Conservation (phyloP, 164 flowering plant species). For the Vitis labrusca region DNA sequence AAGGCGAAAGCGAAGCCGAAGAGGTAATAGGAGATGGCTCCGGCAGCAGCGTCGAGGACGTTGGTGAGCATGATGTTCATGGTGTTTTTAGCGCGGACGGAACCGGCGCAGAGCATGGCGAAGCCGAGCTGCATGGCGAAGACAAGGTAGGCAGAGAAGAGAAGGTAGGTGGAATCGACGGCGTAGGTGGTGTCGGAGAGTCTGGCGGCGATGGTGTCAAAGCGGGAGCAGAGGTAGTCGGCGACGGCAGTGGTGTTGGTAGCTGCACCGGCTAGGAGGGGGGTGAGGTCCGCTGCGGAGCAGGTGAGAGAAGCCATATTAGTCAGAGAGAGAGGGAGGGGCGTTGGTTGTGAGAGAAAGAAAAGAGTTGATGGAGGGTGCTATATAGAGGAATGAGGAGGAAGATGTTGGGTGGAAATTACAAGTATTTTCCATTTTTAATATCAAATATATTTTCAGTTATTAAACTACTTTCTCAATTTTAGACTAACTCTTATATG, state of each 20-base stretch:
- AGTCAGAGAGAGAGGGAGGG: not conserved
- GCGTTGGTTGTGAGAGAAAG: too few relatives aligned
- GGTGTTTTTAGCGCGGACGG: slow-evolving; percentile 63
- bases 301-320: slow-evolving; percentile 31
- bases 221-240: slow-evolving; percentile 31
- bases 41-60: slow-evolving; percentile 62
- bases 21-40: slow-evolving; percentile 51
- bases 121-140: slow-evolving; percentile 55
- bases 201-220: slow-evolving; percentile 1
- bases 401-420: too few relatives aligned
- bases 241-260: slow-evolving; percentile 32
- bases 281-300: slow-evolving; percentile 26
- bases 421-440: too few relatives aligned
- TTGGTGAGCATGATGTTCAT: slow-evolving; percentile 67
- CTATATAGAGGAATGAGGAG: too few relatives aligned
- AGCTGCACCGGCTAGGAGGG: slow-evolving; percentile 20
- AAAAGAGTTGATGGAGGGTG: too few relatives aligned
- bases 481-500: too few relatives aligned
- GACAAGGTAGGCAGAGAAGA: slow-evolving; percentile 56
- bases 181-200: slow-evolving; percentile 28
- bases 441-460: too few relatives aligned
- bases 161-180: slow-evolving; percentile 40
- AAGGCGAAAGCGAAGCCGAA: slow-evolving; percentile 60
- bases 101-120: slow-evolving; percentile 66
- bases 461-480: too few relatives aligned